Evolutionary conservation across 192 early-diverging fungal species (phyloP), one percentile per base, ranked within the genome.

Genomic region (Coemansia sp.): DNA sequence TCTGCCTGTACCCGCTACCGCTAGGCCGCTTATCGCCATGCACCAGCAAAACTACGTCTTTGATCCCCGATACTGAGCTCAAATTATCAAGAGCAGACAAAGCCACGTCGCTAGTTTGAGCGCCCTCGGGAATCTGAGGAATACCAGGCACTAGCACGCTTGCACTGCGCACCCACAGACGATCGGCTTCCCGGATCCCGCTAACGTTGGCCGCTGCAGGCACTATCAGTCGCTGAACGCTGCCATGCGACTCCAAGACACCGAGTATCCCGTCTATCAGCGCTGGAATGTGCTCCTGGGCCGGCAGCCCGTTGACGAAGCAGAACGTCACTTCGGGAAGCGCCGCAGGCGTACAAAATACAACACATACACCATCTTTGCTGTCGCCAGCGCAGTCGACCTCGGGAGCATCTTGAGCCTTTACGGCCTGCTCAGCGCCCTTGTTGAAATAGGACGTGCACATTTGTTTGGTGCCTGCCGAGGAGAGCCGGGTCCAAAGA

Each of bases 301-400:
- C 62, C 5, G 77, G 77, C 11, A 71, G 58, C 10, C 77, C 77
- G 59, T 60, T 80, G 59, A 74, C 63, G 53, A 80, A 68, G 34
- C 68, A 70, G 38, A 80, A 71, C 10, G 72, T 71, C 62, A 74
- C 31, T 20, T 37, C 53, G 2, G 69, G 53, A 0, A 13, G 5
- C 3, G 28, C 33, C 8, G 45, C 10, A 13, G 69, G 28, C 16
- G 65, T 71, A 37, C 62, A 62, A 14, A 74, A 28, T 5, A 68
- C 59, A 28, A 76, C 55, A 8, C 42, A 13, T 13, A 76, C 57
- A 7, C 63, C 59, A 3, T 13, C 16, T 9, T 10, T 26, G 11
- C n/a, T 62, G 11, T 6, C 46, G 45, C 26, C 60, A 13, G 40
- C 16, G 1, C 8, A 35, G 31, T 35, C 46, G 38, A 66, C 46